Conservation (phyloP, 306 rosid genomes). For the Abrus pulchellus region DNA sequence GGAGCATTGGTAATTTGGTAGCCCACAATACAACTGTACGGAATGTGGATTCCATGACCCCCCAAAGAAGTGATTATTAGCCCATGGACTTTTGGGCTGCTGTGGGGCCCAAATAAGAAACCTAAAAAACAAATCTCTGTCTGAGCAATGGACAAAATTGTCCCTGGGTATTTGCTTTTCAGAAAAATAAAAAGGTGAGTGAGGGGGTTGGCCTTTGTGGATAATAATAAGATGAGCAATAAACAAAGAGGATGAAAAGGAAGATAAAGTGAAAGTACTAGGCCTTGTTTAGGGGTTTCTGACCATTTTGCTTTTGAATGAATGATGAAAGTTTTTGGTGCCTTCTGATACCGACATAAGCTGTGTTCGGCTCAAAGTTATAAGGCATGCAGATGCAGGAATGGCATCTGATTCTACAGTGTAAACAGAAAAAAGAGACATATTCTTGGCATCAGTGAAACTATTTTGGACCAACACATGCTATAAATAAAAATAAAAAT, state of each 20-base stretch:
- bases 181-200: constrained; percentile 27
- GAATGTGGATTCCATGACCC: constrained; percentile 55
- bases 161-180: constrained; percentile 26
- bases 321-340: constrained; percentile 60
- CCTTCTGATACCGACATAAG: constrained; percentile 58
- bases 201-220: constrained; percentile 22
- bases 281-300: constrained; percentile 48
- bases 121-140: constrained; percentile 51
- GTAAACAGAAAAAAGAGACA: constrained; percentile 40
- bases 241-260: constrained; percentile 44
- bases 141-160: constrained; percentile 35
- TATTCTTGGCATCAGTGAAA: constrained; percentile 42
- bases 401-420: constrained; percentile 41
- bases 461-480: constrained; percentile 35
- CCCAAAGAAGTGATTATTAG: constrained; percentile 49
- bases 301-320: constrained; percentile 60
- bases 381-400: constrained; percentile 43
- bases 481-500: background rate
- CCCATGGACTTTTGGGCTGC: constrained; percentile 52
- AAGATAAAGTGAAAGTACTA: constrained; percentile 45
- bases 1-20: background rate
- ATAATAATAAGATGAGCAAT: constrained; percentile 26
- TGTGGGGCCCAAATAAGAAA: constrained; percentile 61
- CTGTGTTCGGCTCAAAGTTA: constrained; percentile 32
- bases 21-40: constrained; percentile 49